These are phyloP conservation scores for Acanthamoeba healyi DNA, from an alignment of 208 protist species.

Conservation along the genomic window DNA sequence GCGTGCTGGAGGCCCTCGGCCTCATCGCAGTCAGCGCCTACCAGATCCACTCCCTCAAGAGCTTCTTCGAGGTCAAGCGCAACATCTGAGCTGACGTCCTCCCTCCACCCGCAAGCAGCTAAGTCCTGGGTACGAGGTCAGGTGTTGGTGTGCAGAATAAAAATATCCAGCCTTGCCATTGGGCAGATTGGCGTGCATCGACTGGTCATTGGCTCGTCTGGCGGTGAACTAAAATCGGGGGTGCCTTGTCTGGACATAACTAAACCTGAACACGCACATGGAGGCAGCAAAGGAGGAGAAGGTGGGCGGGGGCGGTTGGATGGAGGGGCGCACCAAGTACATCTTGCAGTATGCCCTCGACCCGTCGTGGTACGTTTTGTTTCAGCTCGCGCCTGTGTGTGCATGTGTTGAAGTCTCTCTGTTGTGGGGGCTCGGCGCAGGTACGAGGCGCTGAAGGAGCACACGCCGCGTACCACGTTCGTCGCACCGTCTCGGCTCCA, in stretches of 20 bases:
- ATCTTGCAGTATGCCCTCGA: constrained; percentile 36
- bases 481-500: neutral
- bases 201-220: too few relatives aligned
- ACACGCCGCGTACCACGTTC: neutral
- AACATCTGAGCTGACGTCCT: neutral
- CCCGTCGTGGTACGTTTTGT: neutral
- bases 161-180: too few relatives aligned
- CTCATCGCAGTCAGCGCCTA: constrained; percentile 79
- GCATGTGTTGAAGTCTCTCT: too few relatives aligned
- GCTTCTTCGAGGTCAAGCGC: constrained; percentile 73
- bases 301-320: neutral
- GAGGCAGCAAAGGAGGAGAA: neutral
- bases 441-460: neutral
- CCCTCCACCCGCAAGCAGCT: too few relatives aligned
- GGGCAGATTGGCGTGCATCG: too few relatives aligned
- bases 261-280: neutral
- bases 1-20: constrained; percentile 80
- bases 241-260: too few relatives aligned
- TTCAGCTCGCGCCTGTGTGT: neutral
- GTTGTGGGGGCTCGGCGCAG: neutral
- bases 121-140: too few relatives aligned
- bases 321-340: constrained; percentile 21
- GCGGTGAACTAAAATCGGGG: too few relatives aligned
- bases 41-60: constrained; percentile 77
- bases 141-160: too few relatives aligned